Base-by-base conservation (phyloP, 805 yeast species). In the Wickerhamiella domercqiae region DNA sequence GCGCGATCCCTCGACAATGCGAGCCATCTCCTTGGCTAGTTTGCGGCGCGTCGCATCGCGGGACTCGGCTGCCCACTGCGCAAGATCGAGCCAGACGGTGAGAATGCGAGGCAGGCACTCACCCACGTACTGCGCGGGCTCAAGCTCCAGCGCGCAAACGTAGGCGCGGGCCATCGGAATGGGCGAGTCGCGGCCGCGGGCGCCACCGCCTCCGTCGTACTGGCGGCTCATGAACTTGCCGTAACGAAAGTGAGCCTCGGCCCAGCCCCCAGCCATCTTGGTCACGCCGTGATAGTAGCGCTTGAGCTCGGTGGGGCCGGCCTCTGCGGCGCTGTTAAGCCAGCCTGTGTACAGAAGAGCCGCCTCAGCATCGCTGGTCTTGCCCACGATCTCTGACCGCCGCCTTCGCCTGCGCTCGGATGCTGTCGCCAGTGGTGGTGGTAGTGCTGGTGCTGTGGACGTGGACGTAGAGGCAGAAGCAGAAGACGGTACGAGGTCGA, bases 21-120 rank as follows among this genome's bases (percentile, higher is more conserved):
- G 21, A 7, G 33, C 33, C 7, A 9, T 6, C 18, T 30, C 21
- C 6, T n/a, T 9, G 5, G 9, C 4, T 2, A 22, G 7, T 26
- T 25, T 22, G 9, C 25, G 25, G 16, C 33, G 18, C 11, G 21
- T 14, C 7, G 13, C 33, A 13, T 9, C 26, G 13, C 26, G 26
- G 9, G 9, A 13, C 14, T 42, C 38, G 3, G 25, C 33, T 1
- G 42, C 37, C 4, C 21, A 7, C 1, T 42, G 29, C 11, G 47
- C 51, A 54, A 77, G 79, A 48, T 86, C 94, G 18, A 90, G 61
- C 98, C 98, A 90, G 6, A 48, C 33, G 2, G 51, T 49, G 17
- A 48, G 30, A n/a, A 82, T 70, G 49, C 83, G 84, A 0, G 98
- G 97, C 16, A 90, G 60, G 0, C 87, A 78, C 56, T 90, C 96